Base-by-base conservation (phyloP, 2,329 filamentous ascomycete genomes). In the Cucurbitaria berberidis region DNA sequence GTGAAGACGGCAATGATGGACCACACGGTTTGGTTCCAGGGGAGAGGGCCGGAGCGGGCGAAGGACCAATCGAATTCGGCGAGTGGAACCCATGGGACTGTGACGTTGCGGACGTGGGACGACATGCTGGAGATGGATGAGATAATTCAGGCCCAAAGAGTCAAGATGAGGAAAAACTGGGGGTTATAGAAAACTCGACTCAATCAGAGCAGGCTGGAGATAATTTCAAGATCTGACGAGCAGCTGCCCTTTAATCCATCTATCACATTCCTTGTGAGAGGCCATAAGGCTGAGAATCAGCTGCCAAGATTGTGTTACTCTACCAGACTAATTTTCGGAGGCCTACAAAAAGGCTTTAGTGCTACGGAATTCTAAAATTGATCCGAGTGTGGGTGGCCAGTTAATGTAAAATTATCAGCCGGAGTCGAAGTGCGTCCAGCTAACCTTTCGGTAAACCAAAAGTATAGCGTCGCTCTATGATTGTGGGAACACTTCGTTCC, bases 1-100 rank as follows among this genome's bases (percentile, higher is more conserved):
- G 49, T 32, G 41, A 55, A 60, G 27, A 41, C 56, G 7, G 49
- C 41, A 30, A 59, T 54, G 41, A 56, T 16, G 19, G 30, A 34
- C 52, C 50, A 18, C 2, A 29, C 15, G 32, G 35, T 27, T 29
- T 39, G 35, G 35, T 39, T 39, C 21, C 21, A 39, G 16, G 18
- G 35, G 35, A 39, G 21, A 24, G 35, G 21, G 18, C 18, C 18
- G 5, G 35, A 21, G 18, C 18, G 35, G 35, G 35, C 30, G 30
- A 34, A 34, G 5, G 30, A 34, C 30, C 30, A 34, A 34, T 34
- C 30, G 30, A 34, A 34, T 5, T 34, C 30, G 15, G 13, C 30
- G 30, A 34, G 30, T 34, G 30, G 7, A n/a, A 16, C 3, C 30
- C 30, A 34, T n/a, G 30, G 30, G 15, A 34, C 30, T 8, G 30